Conservation (phyloP, 2,329 filamentous ascomycete genomes). For the Diaporthe amygdali region DNA sequence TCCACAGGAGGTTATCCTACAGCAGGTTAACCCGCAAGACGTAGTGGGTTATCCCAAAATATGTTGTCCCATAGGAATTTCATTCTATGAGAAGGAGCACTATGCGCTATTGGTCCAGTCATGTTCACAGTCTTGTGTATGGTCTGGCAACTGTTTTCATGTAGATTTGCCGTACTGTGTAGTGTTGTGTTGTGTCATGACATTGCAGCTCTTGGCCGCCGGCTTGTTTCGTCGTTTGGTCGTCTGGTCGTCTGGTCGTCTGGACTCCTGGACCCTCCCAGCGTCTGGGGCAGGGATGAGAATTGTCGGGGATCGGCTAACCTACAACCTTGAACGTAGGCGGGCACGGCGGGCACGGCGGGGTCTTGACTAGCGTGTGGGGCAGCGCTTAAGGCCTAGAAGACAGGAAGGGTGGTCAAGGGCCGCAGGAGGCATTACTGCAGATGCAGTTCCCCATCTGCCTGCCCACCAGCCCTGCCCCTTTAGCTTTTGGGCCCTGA, state of each 20-base stretch:
- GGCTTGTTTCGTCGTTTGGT: background rate
- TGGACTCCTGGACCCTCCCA: background rate
- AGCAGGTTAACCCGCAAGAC: too few relatives aligned
- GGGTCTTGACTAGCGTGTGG: background rate
- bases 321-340: background rate
- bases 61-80: too few relatives aligned
- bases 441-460: background rate
- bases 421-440: background rate
- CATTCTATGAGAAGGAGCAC: too few relatives aligned
- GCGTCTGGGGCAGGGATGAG: background rate
- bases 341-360: too few relatives aligned
- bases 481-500: background rate
- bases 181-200: background rate
- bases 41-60: too few relatives aligned
- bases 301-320: background rate
- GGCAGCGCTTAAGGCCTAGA: constrained; percentile 5
- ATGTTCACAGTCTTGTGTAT: too few relatives aligned
- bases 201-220: background rate
- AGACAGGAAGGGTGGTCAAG: background rate
- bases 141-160: background rate
- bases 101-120: too few relatives aligned
- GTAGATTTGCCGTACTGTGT: background rate
- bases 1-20: too few relatives aligned
- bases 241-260: background rate
- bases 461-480: too few relatives aligned